These are phyloP conservation scores for Crithidia bombi DNA, from an alignment of 208 protist genomes.

Conservation along the genomic window DNA sequence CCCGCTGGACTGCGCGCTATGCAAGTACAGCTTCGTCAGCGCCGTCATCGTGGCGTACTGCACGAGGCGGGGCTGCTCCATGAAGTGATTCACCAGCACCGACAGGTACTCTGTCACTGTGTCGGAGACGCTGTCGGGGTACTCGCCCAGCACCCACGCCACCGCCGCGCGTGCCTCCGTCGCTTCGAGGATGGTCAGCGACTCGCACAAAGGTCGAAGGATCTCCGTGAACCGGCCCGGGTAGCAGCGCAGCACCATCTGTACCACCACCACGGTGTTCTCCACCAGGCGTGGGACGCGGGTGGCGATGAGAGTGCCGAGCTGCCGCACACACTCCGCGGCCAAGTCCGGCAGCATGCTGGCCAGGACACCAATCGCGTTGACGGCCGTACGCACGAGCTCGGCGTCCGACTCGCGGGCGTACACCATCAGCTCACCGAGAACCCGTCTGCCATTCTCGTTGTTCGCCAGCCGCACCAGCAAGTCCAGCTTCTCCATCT, in stretches of 20 bases:
- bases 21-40: conserved; percentile 97
- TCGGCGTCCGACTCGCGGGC: conserved; percentile 97
- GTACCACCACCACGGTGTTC: conserved; percentile 97
- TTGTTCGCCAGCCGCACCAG: conserved; percentile 95
- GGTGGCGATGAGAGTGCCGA: conserved; percentile 95
- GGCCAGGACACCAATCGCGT: conserved; percentile 96
- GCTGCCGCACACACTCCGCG: conserved; percentile 92
- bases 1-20: conserved; percentile 24
- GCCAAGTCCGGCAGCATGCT: conserved; percentile 95
- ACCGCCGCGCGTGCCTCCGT: conserved; percentile 96
- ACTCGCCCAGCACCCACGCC: conserved; percentile 99
- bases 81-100: conserved; percentile 96
- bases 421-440: conserved; percentile 95
- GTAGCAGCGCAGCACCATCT: conserved; percentile 97
- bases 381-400: conserved; percentile 95
- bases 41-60: conserved; percentile 97
- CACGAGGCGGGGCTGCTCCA: conserved; percentile 91
- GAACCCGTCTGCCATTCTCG: conserved; percentile 85
- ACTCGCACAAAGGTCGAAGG: conserved; percentile 94
- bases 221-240: conserved; percentile 93
- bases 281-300: conserved; percentile 97
- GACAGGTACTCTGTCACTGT: conserved; percentile 91
- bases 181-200: conserved; percentile 96
- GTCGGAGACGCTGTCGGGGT: conserved; percentile 94
- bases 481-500: conserved; percentile 98